Conservation (phyloP, 345 rosid genomes). For the Citrus glauca region DNA sequence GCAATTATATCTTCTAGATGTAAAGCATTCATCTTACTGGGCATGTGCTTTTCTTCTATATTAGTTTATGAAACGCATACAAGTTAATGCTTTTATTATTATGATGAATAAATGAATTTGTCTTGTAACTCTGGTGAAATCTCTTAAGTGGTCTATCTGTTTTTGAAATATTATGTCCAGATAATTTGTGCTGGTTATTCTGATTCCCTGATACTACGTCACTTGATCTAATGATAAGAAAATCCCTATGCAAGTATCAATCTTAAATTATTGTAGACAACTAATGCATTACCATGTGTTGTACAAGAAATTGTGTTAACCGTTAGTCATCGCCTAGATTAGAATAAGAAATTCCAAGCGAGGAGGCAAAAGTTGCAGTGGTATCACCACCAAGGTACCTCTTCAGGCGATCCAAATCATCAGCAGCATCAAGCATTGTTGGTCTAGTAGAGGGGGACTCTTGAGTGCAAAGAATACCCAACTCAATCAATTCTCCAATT, state of each 20-base stretch:
- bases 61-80: too few relatives aligned
- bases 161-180: background rate
- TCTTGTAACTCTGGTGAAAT: background rate
- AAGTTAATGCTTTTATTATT: background rate
- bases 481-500: slow-evolving; percentile 37
- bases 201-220: too few relatives aligned
- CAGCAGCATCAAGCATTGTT: slow-evolving; percentile 58
- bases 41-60: too few relatives aligned
- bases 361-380: slow-evolving; percentile 45
- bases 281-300: background rate
- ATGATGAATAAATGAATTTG: background rate
- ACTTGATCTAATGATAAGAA: background rate
- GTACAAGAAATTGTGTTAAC: background rate
- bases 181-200: background rate
- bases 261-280: background rate
- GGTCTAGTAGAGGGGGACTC: slow-evolving; percentile 52
- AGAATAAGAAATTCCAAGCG: slow-evolving; percentile 52
- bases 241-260: background rate
- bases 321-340: slow-evolving; percentile 32
- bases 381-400: slow-evolving; percentile 48
- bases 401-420: slow-evolving; percentile 49
- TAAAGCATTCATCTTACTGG: background rate
- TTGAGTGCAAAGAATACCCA: slow-evolving; percentile 59
- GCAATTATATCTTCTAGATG: background rate
- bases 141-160: background rate